Evolutionary conservation across 2,329 filamentous ascomycete genomes (phyloP).

Genomic region (Sporothrix luriei): DNA sequence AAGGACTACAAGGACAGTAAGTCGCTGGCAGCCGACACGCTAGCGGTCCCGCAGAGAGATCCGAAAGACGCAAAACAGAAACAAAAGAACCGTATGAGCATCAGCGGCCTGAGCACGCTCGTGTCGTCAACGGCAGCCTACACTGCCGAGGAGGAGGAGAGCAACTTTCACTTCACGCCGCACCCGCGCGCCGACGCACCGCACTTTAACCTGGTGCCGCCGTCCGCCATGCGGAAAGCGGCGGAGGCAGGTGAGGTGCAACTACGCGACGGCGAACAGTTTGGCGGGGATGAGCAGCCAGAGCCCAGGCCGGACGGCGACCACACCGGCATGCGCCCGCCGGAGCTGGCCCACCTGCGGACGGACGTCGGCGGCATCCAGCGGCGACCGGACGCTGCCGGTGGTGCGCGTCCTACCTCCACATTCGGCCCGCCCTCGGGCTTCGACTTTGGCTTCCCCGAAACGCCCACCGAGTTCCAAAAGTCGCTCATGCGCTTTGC

Average conservation of each 20-base stretch:
- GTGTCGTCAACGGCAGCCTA: constrained; percentile 34
- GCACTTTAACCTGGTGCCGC: constrained; percentile 62
- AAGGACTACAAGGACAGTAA: background rate
- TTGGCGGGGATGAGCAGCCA: constrained; percentile 14
- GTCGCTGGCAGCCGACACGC: background rate
- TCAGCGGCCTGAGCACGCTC: constrained; percentile 42
- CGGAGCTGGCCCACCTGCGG: constrained; percentile 62
- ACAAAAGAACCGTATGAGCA: constrained; percentile 34
- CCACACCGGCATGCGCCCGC: constrained; percentile 44
- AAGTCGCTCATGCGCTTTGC: constrained; percentile 90
- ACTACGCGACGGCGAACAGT: no score
- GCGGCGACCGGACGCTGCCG: constrained; percentile 27
- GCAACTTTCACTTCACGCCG: constrained; percentile 62
- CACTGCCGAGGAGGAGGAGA: constrained; percentile 39
- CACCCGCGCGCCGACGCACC: constrained; percentile 53
- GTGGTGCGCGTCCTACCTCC: constrained; percentile 51
- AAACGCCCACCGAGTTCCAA: constrained; percentile 83
- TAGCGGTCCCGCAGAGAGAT: background rate
- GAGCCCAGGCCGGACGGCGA: constrained; percentile 28
- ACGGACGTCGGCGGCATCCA: constrained; percentile 46
- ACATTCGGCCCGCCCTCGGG: constrained; percentile 62
- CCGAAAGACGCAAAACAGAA: background rate
- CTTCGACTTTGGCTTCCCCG: constrained; percentile 81
- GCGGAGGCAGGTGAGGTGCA: constrained; percentile 25
- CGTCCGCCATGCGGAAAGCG: constrained; percentile 30